Evolutionary conservation across 1,284 basidiomycete genomes (phyloP).

Genomic region (Cryptococcus floricola): DNA sequence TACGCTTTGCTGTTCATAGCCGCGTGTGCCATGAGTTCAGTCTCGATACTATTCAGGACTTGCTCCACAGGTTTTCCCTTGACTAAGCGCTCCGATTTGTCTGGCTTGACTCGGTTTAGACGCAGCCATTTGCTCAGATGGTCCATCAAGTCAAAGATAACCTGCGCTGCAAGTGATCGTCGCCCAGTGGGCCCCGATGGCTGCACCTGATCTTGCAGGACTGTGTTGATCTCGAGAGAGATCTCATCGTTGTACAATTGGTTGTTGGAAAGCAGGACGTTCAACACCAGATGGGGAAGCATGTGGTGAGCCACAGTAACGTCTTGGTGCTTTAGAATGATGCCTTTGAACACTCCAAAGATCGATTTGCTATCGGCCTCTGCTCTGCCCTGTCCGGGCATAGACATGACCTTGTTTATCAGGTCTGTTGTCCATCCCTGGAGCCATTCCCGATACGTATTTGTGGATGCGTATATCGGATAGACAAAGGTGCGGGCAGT

Average conservation of each 20-base stretch:
- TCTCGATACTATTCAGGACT: constrained; percentile 75
- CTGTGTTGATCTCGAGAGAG: constrained; percentile 69
- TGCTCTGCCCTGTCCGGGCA: constrained; percentile 30
- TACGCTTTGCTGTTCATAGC: constrained; percentile 92
- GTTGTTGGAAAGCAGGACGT: constrained; percentile 74
- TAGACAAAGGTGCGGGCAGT: constrained; percentile 51
- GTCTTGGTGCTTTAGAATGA: constrained; percentile 74
- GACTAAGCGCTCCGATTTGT: constrained; percentile 55
- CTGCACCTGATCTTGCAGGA: constrained; percentile 83
- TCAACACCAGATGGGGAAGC: constrained; percentile 86
- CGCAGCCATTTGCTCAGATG: constrained; percentile 89
- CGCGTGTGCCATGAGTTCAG: constrained; percentile 85
- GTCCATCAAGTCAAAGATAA: constrained; percentile 91
- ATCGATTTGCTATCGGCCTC: constrained; percentile 52
- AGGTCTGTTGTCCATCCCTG: constrained; percentile 84
- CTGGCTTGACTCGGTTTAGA: constrained; percentile 50
- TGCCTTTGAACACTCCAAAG: constrained; percentile 74
- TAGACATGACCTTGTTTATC: constrained; percentile 57
- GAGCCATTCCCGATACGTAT: constrained; percentile 94
- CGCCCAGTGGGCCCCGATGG: constrained; percentile 65
- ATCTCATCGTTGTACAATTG: constrained; percentile 64
- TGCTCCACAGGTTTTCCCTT: constrained; percentile 60
- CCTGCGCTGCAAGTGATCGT: constrained; percentile 81
- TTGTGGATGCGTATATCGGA: constrained; percentile 72
- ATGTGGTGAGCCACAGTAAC: constrained; percentile 85